phyloP scores from a whole-genome alignment of 805 yeast genomes.

The Scheffersomyces lignosus region DNA sequence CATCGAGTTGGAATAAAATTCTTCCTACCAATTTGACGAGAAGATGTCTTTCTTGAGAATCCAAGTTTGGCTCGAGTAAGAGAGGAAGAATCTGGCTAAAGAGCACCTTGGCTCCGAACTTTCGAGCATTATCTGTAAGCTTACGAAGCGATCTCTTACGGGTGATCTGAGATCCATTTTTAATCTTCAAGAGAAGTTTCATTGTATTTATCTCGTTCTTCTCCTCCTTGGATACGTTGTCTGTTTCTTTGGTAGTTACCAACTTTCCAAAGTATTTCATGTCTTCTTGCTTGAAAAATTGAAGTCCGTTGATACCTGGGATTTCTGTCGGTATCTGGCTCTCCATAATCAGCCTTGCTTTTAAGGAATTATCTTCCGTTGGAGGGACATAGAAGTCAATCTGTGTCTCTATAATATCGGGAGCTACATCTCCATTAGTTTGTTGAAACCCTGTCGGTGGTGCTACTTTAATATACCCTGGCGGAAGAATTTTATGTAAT shows the following conservation, averaged over 20 bases:
- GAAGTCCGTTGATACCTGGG: constrained; percentile 66
- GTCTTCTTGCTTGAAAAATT: constrained; percentile 71
- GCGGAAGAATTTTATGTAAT: constrained; percentile 51
- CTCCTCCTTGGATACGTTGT: constrained; percentile 49
- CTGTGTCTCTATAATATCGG: constrained; percentile 30
- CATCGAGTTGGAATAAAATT: constrained; percentile 64
- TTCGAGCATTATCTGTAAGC: constrained; percentile 60
- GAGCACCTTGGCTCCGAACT: constrained; percentile 67
- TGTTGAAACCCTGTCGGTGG: constrained; percentile 48
- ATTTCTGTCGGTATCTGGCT: constrained; percentile 49
- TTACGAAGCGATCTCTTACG: constrained; percentile 71
- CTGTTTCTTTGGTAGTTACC: constrained; percentile 26
- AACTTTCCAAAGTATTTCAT: constrained; percentile 67
- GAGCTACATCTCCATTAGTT: constrained; percentile 20
- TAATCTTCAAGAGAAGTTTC: constrained; percentile 64
- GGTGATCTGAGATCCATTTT: constrained; percentile 70
- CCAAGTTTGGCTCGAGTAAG: constrained; percentile 66
- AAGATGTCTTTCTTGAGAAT: constrained; percentile 80
- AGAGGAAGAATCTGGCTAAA: constrained; percentile 76
- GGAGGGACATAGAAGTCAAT: constrained; percentile 54
- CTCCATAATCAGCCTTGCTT: constrained; percentile 22
- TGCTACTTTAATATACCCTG: constrained; percentile 45
- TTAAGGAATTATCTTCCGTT: constrained; percentile 27
- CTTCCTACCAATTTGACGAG: constrained; percentile 76
- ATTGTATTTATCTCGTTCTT: constrained; percentile 59